These are phyloP conservation scores for Cucurbitaria berberidis DNA, from an alignment of 2,329 filamentous ascomycete genomes.

Conservation along the genomic window DNA sequence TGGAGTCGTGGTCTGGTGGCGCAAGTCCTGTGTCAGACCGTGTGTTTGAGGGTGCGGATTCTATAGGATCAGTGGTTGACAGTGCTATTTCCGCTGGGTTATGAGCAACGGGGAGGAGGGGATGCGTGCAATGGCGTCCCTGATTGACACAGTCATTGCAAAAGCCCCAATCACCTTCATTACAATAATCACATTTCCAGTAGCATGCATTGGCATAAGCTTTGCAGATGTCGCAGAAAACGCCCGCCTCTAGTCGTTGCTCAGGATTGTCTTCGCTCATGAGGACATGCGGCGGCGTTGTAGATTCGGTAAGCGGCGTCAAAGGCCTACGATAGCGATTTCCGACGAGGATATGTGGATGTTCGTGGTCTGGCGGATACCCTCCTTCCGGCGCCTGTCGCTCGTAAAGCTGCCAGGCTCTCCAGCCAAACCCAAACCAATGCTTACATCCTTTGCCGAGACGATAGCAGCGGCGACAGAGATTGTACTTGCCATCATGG, in stretches of 20 bases:
- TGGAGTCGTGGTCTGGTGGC: slow-evolving; percentile 32
- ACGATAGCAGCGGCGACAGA: slow-evolving; percentile 84
- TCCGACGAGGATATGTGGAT: slow-evolving; percentile 60
- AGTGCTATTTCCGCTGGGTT: slow-evolving; percentile 43
- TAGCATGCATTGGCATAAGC: slow-evolving; percentile 80
- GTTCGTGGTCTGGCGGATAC: slow-evolving; percentile 50
- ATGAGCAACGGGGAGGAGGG: slow-evolving; percentile 77
- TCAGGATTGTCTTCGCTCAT: slow-evolving; percentile 71
- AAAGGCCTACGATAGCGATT: slow-evolving; percentile 51
- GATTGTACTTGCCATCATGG: slow-evolving; percentile 72
- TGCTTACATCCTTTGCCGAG: slow-evolving; percentile 76
- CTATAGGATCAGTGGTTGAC: slow-evolving; percentile 5
- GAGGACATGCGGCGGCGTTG: slow-evolving; percentile 26
- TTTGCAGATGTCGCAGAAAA: slow-evolving; percentile 81
- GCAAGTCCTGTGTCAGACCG: slow-evolving; percentile 30
- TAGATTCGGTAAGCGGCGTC: slow-evolving; percentile 30
- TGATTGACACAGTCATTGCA: slow-evolving; percentile 87
- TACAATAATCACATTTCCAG: slow-evolving; percentile 88
- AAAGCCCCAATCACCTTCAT: slow-evolving; percentile 93
- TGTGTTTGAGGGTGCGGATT: slow-evolving; percentile 23
- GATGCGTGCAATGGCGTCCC: slow-evolving; percentile 80
- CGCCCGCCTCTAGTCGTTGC: slow-evolving; percentile 73
- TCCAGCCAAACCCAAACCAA: slow-evolving; percentile 86
- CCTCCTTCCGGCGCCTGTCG: slow-evolving; percentile 50
- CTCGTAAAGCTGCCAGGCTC: slow-evolving; percentile 71